A percentile compares a stretch with the other conserved stretches of the same genome.
Conservation (phyloP, 208 protist species). For the Crithidia expoeki region DNA sequence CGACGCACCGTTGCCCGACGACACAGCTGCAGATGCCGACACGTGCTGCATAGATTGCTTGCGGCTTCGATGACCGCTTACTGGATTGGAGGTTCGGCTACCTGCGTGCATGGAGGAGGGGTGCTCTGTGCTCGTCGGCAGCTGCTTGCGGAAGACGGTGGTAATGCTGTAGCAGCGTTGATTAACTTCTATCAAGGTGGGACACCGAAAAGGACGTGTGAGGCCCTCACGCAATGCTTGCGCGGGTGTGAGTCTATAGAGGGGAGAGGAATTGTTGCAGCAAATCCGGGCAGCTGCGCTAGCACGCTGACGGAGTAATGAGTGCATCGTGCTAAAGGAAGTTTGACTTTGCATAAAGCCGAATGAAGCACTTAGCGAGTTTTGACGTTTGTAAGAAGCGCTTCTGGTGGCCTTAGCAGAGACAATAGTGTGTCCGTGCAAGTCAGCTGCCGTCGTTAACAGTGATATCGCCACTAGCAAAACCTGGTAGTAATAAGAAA, state of each 20-base stretch:
- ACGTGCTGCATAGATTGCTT: slow-evolving; percentile 16
- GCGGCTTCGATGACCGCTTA: background rate
- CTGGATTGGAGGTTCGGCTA: background rate
- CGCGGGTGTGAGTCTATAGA: slow-evolving; percentile 29
- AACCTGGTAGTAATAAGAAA: too few species aligned
- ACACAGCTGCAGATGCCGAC: background rate
- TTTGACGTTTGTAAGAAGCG: too few species aligned
- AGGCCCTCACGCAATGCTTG: slow-evolving; percentile 2
- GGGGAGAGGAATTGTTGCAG: slow-evolving; percentile 1
- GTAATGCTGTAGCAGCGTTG: slow-evolving; percentile 28
- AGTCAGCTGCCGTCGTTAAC: too few species aligned
- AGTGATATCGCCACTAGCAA: too few species aligned
- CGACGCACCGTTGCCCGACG: background rate
- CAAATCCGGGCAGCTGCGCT: slow-evolving; percentile 8
- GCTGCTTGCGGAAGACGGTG: slow-evolving; percentile 21
- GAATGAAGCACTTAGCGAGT: too few species aligned
- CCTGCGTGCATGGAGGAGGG: too few species aligned
- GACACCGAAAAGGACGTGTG: background rate
- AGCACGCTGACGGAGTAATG: slow-evolving; percentile 11
- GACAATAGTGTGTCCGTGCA: too few species aligned
- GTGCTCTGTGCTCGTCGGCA: slow-evolving; percentile 31
- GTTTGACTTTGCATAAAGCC: too few species aligned
- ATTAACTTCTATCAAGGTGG: slow-evolving; percentile 12
- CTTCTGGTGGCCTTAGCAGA: too few species aligned
- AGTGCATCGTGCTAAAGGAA: too few species aligned